Evolutionary conservation across 2,329 filamentous ascomycete species (phyloP).

Genomic region (Penicillium sp.): DNA sequence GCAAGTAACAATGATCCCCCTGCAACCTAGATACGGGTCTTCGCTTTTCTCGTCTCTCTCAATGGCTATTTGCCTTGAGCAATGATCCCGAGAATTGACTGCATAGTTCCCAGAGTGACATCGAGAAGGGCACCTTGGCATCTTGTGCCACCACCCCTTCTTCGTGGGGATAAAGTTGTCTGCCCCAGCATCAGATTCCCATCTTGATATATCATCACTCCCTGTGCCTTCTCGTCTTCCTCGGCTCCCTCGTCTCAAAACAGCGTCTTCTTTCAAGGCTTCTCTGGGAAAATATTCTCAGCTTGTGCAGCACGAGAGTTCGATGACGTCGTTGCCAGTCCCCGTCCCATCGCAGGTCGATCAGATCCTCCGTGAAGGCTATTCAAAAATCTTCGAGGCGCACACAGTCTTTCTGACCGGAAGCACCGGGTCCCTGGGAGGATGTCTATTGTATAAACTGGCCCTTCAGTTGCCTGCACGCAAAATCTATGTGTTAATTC

Average conservation of each 20-base stretch:
- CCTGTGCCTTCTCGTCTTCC: neutral
- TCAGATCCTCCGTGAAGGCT: conserved; percentile 24
- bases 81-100: neutral
- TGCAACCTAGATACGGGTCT: neutral
- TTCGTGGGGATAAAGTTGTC: neutral
- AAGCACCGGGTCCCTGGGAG: conserved; percentile 32
- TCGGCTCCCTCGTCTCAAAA: neutral
- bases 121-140: neutral
- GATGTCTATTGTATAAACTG: conserved; percentile 35
- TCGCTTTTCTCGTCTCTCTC: neutral
- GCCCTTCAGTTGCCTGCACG: conserved; percentile 32
- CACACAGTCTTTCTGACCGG: conserved; percentile 33
- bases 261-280: neutral
- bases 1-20: too few relatives aligned
- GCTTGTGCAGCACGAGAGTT: neutral
- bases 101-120: neutral
- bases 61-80: neutral
- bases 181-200: neutral
- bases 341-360: conserved; percentile 11
- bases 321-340: conserved; percentile 12
- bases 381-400: conserved; percentile 24
- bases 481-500: conserved; percentile 31
- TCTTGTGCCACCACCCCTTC: neutral
- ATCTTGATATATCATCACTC: neutral
- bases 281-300: too few relatives aligned